Evolutionary conservation across 1,139 yeast species (phyloP).

Genomic region (Debaryomyces udenii): DNA sequence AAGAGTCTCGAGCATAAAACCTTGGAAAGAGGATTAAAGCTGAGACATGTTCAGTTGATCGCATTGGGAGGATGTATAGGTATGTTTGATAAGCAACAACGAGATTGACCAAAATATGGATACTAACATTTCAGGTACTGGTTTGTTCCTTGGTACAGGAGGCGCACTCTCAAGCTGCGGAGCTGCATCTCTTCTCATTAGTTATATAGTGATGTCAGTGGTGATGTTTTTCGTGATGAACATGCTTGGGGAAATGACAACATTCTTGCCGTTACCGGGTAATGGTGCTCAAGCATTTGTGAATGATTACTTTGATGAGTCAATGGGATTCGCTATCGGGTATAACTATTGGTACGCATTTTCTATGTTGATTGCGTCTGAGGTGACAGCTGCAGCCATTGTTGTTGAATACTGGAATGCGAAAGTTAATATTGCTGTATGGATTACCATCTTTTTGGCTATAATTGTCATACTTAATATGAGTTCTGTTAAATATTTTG

Average conservation of each 20-base stretch:
- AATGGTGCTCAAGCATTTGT: conserved; percentile 45
- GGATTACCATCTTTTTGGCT: conserved; percentile 55
- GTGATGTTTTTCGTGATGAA: conserved; percentile 61
- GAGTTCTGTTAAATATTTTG: conserved; percentile 54
- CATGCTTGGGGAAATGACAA: conserved; percentile 63
- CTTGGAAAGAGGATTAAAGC: conserved; percentile 40
- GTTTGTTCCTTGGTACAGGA: conserved; percentile 52
- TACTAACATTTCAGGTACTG: conserved; percentile 27
- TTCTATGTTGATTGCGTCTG: conserved; percentile 52
- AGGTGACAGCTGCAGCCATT: conserved; percentile 55
- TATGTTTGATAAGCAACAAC: not conserved
- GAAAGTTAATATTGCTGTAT: conserved; percentile 51
- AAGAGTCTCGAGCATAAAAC: conserved; percentile 20
- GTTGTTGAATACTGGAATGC: conserved; percentile 61
- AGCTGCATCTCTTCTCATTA: conserved; percentile 52
- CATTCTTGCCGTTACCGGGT: conserved; percentile 56
- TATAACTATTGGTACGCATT: conserved; percentile 54
- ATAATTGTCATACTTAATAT: conserved; percentile 42
- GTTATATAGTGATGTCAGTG: conserved; percentile 52
- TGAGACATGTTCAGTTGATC: conserved; percentile 42
- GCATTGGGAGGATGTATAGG: conserved; percentile 45
- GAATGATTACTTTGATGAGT: conserved; percentile 36
- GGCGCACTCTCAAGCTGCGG: conserved; percentile 49
- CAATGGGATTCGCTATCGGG: conserved; percentile 52
- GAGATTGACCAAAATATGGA: not conserved